Base-by-base conservation (phyloP, 2,329 filamentous ascomycete species). In the Trichoderma cornu-damae region DNA sequence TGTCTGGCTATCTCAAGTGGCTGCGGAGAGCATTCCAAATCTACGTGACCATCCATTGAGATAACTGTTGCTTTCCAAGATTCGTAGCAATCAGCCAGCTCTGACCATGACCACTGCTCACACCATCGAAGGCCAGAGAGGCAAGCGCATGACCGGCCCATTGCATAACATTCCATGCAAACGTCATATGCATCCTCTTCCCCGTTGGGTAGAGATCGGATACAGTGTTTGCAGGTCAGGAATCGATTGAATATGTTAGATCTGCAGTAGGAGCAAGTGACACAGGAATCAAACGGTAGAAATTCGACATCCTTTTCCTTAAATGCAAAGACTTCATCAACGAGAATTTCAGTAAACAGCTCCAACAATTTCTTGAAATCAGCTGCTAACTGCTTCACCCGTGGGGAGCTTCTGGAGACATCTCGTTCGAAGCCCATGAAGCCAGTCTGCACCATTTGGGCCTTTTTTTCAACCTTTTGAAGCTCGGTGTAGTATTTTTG, bases 171-270 rank as follows among this genome's bases (percentile, higher is more conserved):
- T 64, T 99, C 94, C 89, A 99, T 92, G 68, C 94, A 99, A 20
- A 99, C 81, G 69, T 99, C 94, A 69, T 97, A 99, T 0, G 89
- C 89, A 67, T 97, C 89, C 56, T 90, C 87, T 14, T 80, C 83
- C 30, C 85, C 88, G 59, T 81, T 81, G 9, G 81, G 76, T 18
- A 89, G 77, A 48, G 79, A 77, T 34, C 86, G 80, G 44, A 90
- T 82, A 69, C 94, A 99, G 53, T 86, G 82, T 59, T 90, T 90
- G 75, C 94, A 99, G 3, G 92, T 96, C 22, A 99, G 74, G 68
- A 99, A 99, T 3, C 91, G 83, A 70, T 99, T 99, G 79, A 97
- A 97, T 56, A 99, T 95, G 67, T 97, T 97, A 61, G 89, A 89
- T 43, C 94, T 81, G 69, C 94, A 99, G 72, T 96, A 99, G 3